Evolutionary conservation across 2,329 filamentous ascomycete species (phyloP), one percentile per base, ranked within the genome.

Genomic region (Metarhizium sp.): DNA sequence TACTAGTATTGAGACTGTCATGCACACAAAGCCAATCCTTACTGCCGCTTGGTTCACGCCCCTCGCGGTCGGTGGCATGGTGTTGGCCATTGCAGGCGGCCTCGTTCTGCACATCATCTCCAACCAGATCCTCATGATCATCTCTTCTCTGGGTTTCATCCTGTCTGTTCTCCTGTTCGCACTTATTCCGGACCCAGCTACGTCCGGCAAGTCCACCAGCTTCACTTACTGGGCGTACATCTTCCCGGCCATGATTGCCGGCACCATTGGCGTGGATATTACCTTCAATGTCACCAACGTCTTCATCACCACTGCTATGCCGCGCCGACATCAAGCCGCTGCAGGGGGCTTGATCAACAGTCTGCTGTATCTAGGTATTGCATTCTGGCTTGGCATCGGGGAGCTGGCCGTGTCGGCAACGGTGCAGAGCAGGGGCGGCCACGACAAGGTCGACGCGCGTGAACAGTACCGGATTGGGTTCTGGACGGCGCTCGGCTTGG

Each of bases 251-350:
- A 87, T 87, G 84, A 67, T 86, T 3, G 81, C 83, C 59, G 79
- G 78, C 13, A 92, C 88, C 0, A 74, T 91, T 38, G 87, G 85
- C 18, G 83, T 91, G 57, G 88, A 92, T 63, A 82, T 91, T 54
- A 83, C 82, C 6, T 91, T 86, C 71, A 90, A 86, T 64, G 79
- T 91, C 1, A 81, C 84, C 18, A 91, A 87, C 63, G 80, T 92
- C 57, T 92, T 88, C 69, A 87, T 90, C 66, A 90, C 87, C 0
- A 90, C 87, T 0, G 81, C 79, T 14, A 74, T 91, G 59, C 86
- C 87, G 0, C 75, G 75, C 4, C 76, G 79, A 13, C 76, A 83
- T 51, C 88, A 92, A 66, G 87, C 86, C 0, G 74, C 90, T 0
- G 88, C 87, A 0, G 86, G 87, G 1, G 87, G 83, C 0, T 68